Evolutionary conservation across 768 basidiomycete species (phyloP).

Genomic region (Boletus huronensis): DNA sequence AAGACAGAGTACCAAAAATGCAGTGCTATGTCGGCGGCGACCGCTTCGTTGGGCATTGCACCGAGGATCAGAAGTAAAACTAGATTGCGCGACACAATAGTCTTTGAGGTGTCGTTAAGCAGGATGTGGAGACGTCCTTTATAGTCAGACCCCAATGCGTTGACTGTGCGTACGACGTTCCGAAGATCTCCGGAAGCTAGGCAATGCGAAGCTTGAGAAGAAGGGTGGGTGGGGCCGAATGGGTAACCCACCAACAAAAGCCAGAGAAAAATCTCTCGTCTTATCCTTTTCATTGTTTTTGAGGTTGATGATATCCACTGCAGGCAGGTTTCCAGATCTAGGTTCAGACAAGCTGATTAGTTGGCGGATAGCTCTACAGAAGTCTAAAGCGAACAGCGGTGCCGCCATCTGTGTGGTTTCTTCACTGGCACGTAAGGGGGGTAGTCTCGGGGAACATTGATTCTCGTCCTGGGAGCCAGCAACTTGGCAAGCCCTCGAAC

Average conservation of each 20-base stretch:
- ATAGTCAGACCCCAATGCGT: constrained; percentile 38
- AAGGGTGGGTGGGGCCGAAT: no score
- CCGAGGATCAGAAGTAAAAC: constrained; percentile 40
- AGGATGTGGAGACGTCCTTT: constrained; percentile 37
- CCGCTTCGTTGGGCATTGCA: constrained; percentile 24
- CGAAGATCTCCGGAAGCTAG: constrained; percentile 47
- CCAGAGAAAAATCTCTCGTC: constrained; percentile 21
- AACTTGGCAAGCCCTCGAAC: neutral
- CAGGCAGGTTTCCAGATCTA: constrained; percentile 25
- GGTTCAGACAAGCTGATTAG: neutral
- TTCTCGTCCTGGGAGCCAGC: constrained; percentile 1
- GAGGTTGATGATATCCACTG: constrained; percentile 29
- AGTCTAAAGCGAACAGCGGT: constrained; percentile 23
- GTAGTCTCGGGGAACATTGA: neutral
- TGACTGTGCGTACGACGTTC: constrained; percentile 41
- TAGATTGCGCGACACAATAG: constrained; percentile 37
- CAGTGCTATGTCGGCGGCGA: constrained; percentile 42
- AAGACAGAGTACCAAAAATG: constrained; percentile 48
- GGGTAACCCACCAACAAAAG: constrained; percentile 16
- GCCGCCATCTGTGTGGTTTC: constrained; percentile 5
- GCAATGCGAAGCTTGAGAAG: neutral
- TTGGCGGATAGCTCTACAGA: neutral
- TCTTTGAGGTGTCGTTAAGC: constrained; percentile 39
- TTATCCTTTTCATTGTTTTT: constrained; percentile 20
- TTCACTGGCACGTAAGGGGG: neutral